Percentiles rank a stretch among this genome's conserved stretches.
Conservation (phyloP, 2,329 filamentous ascomycete genomes). For the Aphanocladium album region DNA sequence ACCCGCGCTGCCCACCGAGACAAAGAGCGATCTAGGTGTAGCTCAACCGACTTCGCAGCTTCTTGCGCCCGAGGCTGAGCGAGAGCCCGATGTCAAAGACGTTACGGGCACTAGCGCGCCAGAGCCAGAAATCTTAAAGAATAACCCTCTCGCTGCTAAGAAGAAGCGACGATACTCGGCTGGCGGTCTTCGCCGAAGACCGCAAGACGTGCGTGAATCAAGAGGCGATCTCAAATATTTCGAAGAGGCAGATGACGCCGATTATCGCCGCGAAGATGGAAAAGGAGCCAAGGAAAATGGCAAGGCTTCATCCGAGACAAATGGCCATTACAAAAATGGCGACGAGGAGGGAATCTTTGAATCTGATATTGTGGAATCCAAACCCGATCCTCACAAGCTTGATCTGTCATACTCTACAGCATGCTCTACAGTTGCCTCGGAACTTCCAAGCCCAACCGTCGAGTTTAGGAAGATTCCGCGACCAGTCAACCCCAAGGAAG, state of each 20-base stretch:
- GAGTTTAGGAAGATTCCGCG: conserved; percentile 44
- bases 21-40: conserved; percentile 29
- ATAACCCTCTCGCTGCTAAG: conserved; percentile 34
- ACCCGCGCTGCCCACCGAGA: conserved; percentile 22
- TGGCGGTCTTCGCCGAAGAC: conserved; percentile 70
- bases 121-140: conserved; percentile 52
- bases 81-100: conserved; percentile 41
- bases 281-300: not conserved
- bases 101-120: conserved; percentile 61
- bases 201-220: conserved; percentile 63
- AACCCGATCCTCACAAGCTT: conserved; percentile 4
- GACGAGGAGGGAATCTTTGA: conserved; percentile 34
- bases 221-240: conserved; percentile 83
- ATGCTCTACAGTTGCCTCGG: conserved; percentile 27
- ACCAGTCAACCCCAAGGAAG: conserved; percentile 73
- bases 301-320: not conserved
- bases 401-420: conserved; percentile 31
- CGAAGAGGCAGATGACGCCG: conserved; percentile 81
- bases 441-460: conserved; percentile 31
- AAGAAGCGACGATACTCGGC: conserved; percentile 78
- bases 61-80: conserved; percentile 29
- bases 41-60: conserved; percentile 19
- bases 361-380: conserved; percentile 2
- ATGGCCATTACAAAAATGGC: conserved; percentile 48
- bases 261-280: conserved; percentile 33